A percentile compares a stretch with the other conserved stretches of the same genome.
Conservation (phyloP, 768 basidiomycete genomes). For the Macrolepiota albuminosa region DNA sequence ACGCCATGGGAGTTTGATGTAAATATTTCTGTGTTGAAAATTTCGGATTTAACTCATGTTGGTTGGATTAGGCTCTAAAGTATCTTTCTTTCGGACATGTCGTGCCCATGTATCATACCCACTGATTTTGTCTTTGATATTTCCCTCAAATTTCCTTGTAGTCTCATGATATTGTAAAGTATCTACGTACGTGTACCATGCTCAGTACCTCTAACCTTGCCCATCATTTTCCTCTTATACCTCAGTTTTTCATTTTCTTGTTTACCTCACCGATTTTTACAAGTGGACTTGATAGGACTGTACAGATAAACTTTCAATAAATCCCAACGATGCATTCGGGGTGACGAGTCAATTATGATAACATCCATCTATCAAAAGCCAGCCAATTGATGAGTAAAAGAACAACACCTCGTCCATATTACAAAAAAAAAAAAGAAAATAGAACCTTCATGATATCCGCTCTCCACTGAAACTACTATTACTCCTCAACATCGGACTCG, state of each 20-base stretch:
- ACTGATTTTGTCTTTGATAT: neutral
- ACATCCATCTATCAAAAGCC: constrained; percentile 5
- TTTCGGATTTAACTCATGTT: constrained; percentile 3
- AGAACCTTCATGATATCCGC: constrained; percentile 16
- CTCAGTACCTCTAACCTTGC: too few relatives aligned
- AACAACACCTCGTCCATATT: neutral
- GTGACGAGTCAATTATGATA: constrained; percentile 2
- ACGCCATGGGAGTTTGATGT: constrained; percentile 67
- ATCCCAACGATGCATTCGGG: neutral
- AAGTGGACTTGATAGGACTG: neutral
- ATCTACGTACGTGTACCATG: neutral
- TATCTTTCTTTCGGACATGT: neutral
- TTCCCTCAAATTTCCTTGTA: too few relatives aligned
- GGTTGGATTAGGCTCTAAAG: constrained; percentile 7
- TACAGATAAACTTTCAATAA: neutral
- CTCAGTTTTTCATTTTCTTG: neutral
- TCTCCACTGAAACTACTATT: constrained; percentile 17
- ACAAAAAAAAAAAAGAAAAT: constrained; percentile 1
- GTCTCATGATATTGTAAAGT: neutral
- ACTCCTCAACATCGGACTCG: constrained; percentile 56
- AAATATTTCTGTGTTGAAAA: constrained; percentile 16
- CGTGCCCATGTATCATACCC: neutral
- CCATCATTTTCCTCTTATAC: neutral
- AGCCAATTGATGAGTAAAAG: neutral
- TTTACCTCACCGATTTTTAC: neutral